A percentile compares a stretch with the other conserved stretches of the same genome.
Conservation (phyloP, 768 basidiomycete genomes). For the Clitopilus passeckerianus region DNA sequence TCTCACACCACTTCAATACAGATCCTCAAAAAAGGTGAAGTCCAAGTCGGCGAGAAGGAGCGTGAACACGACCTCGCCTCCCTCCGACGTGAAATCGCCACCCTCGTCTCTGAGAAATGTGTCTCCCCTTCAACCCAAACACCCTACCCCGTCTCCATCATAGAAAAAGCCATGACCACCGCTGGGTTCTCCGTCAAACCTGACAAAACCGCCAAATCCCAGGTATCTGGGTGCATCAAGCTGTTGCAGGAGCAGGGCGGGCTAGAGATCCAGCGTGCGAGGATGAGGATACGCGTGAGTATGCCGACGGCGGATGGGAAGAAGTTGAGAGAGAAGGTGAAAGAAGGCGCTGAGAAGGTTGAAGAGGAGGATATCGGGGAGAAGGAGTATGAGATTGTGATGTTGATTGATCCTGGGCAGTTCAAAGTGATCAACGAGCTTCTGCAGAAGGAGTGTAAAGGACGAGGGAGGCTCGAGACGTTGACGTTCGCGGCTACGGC, state of each 20-base stretch:
- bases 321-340: constrained; percentile 62
- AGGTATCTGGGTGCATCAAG: constrained; percentile 90
- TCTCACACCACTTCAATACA: constrained; percentile 22
- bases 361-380: constrained; percentile 75
- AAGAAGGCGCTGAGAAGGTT: constrained; percentile 72
- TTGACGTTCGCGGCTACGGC: constrained; percentile 66
- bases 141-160: constrained; percentile 91
- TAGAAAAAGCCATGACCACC: constrained; percentile 97
- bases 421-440: constrained; percentile 89
- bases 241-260: constrained; percentile 74
- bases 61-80: constrained; percentile 85
- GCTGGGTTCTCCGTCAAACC: constrained; percentile 88
- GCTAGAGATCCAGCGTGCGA: constrained; percentile 89
- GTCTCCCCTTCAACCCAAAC: constrained; percentile 88
- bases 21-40: constrained; percentile 94
- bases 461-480: constrained; percentile 82
- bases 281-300: constrained; percentile 86
- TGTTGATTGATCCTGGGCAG: constrained; percentile 90
- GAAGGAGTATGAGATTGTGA: constrained; percentile 85
- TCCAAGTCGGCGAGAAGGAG: constrained; percentile 97
- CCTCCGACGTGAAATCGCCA: constrained; percentile 85
- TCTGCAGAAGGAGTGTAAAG: constrained; percentile 88
- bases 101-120: constrained; percentile 91
- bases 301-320: constrained; percentile 67
- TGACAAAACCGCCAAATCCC: constrained; percentile 90